Base-by-base conservation (phyloP, 805 yeast genomes). In the Ogataea kodamae region DNA sequence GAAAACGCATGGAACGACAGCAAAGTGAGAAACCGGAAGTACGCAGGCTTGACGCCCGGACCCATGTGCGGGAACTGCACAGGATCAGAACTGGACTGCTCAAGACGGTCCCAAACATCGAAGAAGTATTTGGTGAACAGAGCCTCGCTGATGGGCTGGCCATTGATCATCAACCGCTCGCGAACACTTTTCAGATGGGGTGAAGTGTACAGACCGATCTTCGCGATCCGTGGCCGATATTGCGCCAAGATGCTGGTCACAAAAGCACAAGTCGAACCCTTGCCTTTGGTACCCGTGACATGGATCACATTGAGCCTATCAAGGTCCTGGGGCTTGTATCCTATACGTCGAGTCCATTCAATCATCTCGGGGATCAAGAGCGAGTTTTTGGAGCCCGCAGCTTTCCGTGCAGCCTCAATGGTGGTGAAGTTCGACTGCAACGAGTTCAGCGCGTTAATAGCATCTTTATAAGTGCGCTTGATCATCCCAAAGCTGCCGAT, bases 211-310 rank as follows among this genome's bases (percentile, higher is more conserved):
- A 92, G 68, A 0, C 98, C 99, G 32, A 89, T 72, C 57, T 85
- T 86, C 12, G 60, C 56, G 35, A 81, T 62, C 18, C 28, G 47
- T 6, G 48, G 39, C 12, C 60, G 63, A 50, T 86, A 86, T 53
- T 86, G 86, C 6, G 61, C 52, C 41, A 94, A 59, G 23, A 94
- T 86, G 3, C 92, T 77, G 50, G 85, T 84, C 3, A 88, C 76
- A 54, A 92, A 92, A 0, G 98, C 96, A 60, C 97, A 90, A 0
- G 97, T 90, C 1, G 97, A 88, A 1, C 99, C 99, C 62, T 92
- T 92, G 9, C 99, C 99, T 57, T 92, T 92, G 1, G 99, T 92
- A 13, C 99, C 99, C 0, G 99, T 89, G 22, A 94, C 81, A 54
- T 92, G 99, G 25, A 92, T 72, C 3, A 88, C 70, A 48, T 89